Percentiles rank a stretch among this genome's conserved stretches.
Conservation (phyloP, 768 basidiomycete species). For the Pholiota conissans region DNA sequence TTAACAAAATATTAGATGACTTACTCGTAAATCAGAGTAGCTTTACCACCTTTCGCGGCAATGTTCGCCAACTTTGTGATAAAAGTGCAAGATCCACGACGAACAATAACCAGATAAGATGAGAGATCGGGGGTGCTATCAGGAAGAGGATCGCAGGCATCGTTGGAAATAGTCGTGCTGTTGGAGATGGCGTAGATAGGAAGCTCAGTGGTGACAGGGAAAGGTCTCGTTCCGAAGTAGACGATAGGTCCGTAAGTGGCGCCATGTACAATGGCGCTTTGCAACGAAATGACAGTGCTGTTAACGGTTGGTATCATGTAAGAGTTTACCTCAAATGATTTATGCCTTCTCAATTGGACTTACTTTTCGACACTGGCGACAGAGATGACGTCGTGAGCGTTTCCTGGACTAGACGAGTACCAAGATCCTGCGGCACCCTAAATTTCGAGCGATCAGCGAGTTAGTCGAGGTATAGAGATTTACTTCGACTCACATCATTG, state of each 20-base stretch:
- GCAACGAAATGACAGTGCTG: constrained; percentile 54
- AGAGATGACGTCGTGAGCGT: constrained; percentile 55
- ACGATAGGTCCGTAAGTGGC: constrained; percentile 45
- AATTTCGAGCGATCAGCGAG: background rate
- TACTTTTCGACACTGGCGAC: constrained; percentile 55
- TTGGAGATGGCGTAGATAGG: constrained; percentile 58
- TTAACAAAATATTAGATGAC: constrained; percentile 14
- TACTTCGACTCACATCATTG: constrained; percentile 47
- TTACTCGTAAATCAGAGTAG: constrained; percentile 53
- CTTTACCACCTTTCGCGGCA: constrained; percentile 50
- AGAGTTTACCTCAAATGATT: no score
- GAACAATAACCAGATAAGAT: constrained; percentile 50
- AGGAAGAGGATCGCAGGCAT: constrained; percentile 60
- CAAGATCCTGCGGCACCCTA: constrained; percentile 59
- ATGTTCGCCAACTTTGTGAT: constrained; percentile 53
- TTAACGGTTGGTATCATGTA: no score
- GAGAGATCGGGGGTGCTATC: constrained; percentile 53
- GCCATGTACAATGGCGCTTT: constrained; percentile 50
- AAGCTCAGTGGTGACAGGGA: constrained; percentile 43
- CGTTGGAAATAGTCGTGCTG: constrained; percentile 47
- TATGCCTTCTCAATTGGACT: background rate
- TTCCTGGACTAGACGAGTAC: constrained; percentile 54
- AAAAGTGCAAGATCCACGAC: constrained; percentile 58
- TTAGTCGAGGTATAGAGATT: background rate
- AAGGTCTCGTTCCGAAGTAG: constrained; percentile 50